Evolutionary conservation across 371 early-diverging fungal species (phyloP).

Genomic region (Syncephalastrum contaminatum): DNA sequence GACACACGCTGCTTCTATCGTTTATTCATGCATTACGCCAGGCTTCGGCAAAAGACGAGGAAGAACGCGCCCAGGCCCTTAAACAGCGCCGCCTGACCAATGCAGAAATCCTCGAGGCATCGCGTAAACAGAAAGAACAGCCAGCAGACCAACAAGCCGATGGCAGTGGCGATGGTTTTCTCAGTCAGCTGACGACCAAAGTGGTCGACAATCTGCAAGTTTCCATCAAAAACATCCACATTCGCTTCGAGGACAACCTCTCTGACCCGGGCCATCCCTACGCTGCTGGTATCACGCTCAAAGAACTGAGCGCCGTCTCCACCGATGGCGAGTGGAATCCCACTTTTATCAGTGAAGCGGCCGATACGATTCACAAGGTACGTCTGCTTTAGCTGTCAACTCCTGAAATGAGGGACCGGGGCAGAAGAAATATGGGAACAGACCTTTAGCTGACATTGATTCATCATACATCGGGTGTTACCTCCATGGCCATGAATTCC

Average conservation of each 20-base stretch:
- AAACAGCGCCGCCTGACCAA: conserved; percentile 83
- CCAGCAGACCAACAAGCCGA: conserved; percentile 47
- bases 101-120: conserved; percentile 63
- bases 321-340: conserved; percentile 76
- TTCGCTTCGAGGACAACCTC: conserved; percentile 79
- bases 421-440: too few species aligned
- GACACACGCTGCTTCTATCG: neutral
- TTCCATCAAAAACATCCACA: conserved; percentile 84
- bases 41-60: conserved; percentile 71
- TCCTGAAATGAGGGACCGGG: too few species aligned
- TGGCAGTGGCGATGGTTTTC: conserved; percentile 62
- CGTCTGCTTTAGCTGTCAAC: neutral
- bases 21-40: conserved; percentile 7
- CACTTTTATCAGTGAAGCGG: conserved; percentile 65
- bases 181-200: conserved; percentile 72
- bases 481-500: neutral
- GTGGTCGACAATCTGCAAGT: conserved; percentile 88
- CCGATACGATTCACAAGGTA: conserved; percentile 70
- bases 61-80: conserved; percentile 73
- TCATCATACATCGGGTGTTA: too few species aligned
- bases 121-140: conserved; percentile 56
- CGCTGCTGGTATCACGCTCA: conserved; percentile 76
- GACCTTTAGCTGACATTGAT: too few species aligned
- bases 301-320: conserved; percentile 79
- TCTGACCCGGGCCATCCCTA: conserved; percentile 69